Base-by-base conservation (phyloP, 352 stramenopile species). In the Phytophthora citricola region DNA sequence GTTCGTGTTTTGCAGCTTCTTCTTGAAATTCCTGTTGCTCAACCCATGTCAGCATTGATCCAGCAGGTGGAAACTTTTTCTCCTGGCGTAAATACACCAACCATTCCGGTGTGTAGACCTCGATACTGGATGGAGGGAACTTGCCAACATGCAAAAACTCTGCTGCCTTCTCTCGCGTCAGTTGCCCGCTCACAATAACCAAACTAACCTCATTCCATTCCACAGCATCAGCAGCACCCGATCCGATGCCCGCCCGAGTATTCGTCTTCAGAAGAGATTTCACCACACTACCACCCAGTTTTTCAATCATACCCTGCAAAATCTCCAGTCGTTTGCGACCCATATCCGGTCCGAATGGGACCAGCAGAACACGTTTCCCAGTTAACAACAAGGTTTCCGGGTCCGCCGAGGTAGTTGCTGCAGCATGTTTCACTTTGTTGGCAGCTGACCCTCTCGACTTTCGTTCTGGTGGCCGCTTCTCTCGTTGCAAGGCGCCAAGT, bases 251-350 rank as follows among this genome's bases (percentile, higher is more conserved):
- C 39, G 58, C 8, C 5, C 47, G 73, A 1, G 27, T n/a, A 17
- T 17, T 52, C 15, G 48, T 46, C 26, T 63, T 75, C 9, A 43
- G 20, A 8, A 62, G 29, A 0, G 15, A 24, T 8, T 75, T 36
- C 12, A 87, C 70, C 7, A 89, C 63, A 12, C 4, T 69, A 12
- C 81, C 81, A 27, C 83, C 83, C 4, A 92, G 41, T 38, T 85
- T 85, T 10, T 63, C 22, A 7, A 92, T 66, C 57, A 92, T 78
- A 27, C 85, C 68, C 26, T 76, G 63, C 70, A 85, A 90, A 48
- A 94, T 86, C 29, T 82, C 74, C 24, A 91, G 56, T 31, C 84
- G 78, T 43, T 82, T 89, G 5, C 78, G 75, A 67, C 83, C 86
- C 67, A 94, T 85, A 43, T 93, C 87, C 0, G 62, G 49, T 11